Base-by-base conservation (phyloP, 148 eudicot species). In the Cornus florida region DNA sequence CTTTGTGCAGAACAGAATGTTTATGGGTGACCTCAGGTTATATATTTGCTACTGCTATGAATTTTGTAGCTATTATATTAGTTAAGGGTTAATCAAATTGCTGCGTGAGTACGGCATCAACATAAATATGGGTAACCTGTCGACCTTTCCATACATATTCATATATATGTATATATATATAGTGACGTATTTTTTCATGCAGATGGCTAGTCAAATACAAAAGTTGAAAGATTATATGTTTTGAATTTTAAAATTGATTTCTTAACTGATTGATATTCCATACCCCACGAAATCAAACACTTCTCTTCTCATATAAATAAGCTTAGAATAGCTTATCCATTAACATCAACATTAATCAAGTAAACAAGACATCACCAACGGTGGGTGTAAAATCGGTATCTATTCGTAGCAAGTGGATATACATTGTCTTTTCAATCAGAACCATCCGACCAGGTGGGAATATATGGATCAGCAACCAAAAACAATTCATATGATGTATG, bases 201-300 rank as follows among this genome's bases (percentile, higher is more conserved):
- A 82, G 94, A 91, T 91, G 90, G 79, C 56, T 62, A 81, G 92
- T 83, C 87, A 89, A 80, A 79, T 75, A 79, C 33, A 77, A 66
- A 74, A 33, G 48, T 82, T 33, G 71, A 84, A 84, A 72, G 69
- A 48, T 70, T 56, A 66, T 69, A 4, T 57, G 31, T 65, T 43
- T 74, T 73, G 70, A 62, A 43, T 11, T 50, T 50, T 69, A 75
- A 87, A 91, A 78, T 80, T 85, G 90, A 82, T 88, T 88, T 82
- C 90, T 89, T 88, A 88, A 89, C 89, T 78, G 90, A 92, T 84
- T 88, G 82, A 88, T 86, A 88, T 88, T 89, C 86, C 83, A 83
- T 86, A 88, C 81, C 90, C 85, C 91, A 92, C 90, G 91, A 89
- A 90, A 90, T 85, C 82, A 84, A 85, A 83, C 90, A 86, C 85